These are phyloP conservation scores for Fusarium secorum DNA, from an alignment of 2,329 filamentous ascomycete species.

Conservation along the genomic window DNA sequence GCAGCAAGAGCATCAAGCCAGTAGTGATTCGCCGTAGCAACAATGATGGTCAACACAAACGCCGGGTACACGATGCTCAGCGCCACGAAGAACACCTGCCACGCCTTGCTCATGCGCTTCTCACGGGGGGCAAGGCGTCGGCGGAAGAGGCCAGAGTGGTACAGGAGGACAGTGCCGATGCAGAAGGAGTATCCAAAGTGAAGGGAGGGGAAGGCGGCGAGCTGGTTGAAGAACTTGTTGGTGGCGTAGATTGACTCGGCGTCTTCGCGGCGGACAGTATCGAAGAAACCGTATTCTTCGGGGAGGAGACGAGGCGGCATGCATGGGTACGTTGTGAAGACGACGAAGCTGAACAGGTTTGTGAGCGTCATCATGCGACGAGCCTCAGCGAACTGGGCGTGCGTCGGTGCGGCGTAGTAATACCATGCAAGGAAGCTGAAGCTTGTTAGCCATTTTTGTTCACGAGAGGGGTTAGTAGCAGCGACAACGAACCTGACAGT, in stretches of 20 bases:
- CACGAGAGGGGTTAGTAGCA: background rate
- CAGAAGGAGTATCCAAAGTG: conserved; percentile 65
- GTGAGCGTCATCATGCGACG: conserved; percentile 58
- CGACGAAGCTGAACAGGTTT: conserved; percentile 62
- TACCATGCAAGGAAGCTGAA: conserved; percentile 69
- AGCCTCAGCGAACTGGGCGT: conserved; percentile 47
- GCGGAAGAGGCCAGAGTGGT: conserved; percentile 58
- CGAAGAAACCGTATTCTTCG: conserved; percentile 64
- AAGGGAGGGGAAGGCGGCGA: conserved; percentile 66
- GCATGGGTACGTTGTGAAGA: conserved; percentile 64
- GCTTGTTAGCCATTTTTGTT: background rate
- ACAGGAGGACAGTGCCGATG: conserved; percentile 61
- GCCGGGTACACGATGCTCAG: conserved; percentile 61
- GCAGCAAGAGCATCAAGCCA: conserved; percentile 73
- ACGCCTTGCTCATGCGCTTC: conserved; percentile 42
- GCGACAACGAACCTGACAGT: conserved; percentile 36
- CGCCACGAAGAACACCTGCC: conserved; percentile 40
- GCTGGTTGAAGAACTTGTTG: conserved; percentile 64
- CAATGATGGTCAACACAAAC: conserved; percentile 64
- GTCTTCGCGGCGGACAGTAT: conserved; percentile 59
- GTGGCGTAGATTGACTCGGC: conserved; percentile 69
- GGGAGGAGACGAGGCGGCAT: conserved; percentile 66
- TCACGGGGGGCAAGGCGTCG: conserved; percentile 42
- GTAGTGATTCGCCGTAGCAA: conserved; percentile 70
- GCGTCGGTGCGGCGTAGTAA: conserved; percentile 62